Evolutionary conservation across 2,329 filamentous ascomycete species (phyloP).

Genomic region (Fusarium sp.): DNA sequence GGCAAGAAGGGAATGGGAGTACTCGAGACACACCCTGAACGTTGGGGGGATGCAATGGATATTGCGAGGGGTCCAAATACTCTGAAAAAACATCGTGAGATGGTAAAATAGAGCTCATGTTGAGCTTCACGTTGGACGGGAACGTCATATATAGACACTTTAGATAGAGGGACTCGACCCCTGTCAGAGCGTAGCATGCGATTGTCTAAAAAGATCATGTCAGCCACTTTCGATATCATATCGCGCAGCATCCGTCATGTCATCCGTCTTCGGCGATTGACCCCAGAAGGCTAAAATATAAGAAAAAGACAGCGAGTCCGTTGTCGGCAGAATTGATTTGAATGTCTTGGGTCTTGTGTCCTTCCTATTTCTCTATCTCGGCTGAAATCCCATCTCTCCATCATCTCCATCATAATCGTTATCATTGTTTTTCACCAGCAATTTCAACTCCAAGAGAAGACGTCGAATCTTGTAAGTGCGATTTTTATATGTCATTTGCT

Average conservation of each 20-base stretch:
- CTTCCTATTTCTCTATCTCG: conserved; percentile 29
- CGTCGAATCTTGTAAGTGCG: conserved; percentile 30
- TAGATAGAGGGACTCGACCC: conserved; percentile 27
- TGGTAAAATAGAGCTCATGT: conserved; percentile 12
- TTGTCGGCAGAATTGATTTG: conserved; percentile 38
- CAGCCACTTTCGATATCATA: conserved; percentile 31
- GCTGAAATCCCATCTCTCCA: conserved; percentile 29
- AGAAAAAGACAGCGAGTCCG: conserved; percentile 40
- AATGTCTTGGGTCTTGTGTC: conserved; percentile 23
- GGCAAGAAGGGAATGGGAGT: conserved; percentile 24
- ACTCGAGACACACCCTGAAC: conserved; percentile 37
- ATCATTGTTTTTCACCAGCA: conserved; percentile 3
- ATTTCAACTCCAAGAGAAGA: conserved; percentile 12
- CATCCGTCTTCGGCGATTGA: conserved; percentile 33
- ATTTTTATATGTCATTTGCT: conserved; percentile 11
- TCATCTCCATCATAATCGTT: conserved; percentile 27
- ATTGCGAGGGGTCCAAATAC: conserved; percentile 14
- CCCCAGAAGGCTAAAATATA: conserved; percentile 38
- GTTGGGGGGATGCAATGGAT: conserved; percentile 17
- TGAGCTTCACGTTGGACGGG: conserved; percentile 30
- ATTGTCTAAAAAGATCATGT: conserved; percentile 36
- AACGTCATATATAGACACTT: conserved; percentile 30
- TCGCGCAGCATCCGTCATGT: conserved; percentile 11
- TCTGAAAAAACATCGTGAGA: conserved; percentile 34
- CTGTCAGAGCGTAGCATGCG: conserved; percentile 22